Evolutionary conservation across 257 asterid species (phyloP), one percentile per base, ranked within the genome.

Genomic region (Solanum boliviense): DNA sequence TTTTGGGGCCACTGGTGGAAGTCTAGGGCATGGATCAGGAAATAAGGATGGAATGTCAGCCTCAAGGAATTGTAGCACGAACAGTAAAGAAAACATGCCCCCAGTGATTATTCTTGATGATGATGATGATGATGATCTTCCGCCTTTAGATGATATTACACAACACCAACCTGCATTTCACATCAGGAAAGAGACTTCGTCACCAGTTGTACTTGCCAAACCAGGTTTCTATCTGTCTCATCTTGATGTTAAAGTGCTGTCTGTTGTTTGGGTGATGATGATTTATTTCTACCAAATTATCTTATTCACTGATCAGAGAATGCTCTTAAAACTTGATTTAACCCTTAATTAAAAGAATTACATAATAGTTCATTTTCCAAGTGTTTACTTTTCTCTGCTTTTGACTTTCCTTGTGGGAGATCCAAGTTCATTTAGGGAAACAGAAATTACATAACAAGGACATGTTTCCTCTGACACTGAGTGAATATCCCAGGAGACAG

Each of bases 81-180:
- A 60, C 87, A 84, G 39, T 89, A 90, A 18, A n/a, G n/a, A 83
- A 71, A 71, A 83, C 79, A 83, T 71, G 25, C 78, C 76, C 84
- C 82, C 88, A 44, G 83, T 90, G 79, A 71, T 88, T 85, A 56
- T 86, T 52, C 73, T 71, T 85, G 87, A 68, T 31, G 83, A 48
- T 73, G 62, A 44, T 44, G 88, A 86, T 86, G 88, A 86, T 86
- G 95, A 93, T 86, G 96, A 93, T 85, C 90, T 91, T 36, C 84
- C 90, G 84, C 82, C 83, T 91, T 90, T 89, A 86, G 95, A 89
- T 41, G 91, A 92, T 46, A 74, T 74, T 16, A 88, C 81, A 83
- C 91, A 88, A 44, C 87, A 75, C 34, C 89, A 89, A 52, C 75
- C 93, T 35, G 35, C 92, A 31, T 31, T 89, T 81, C 91, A 78